Base-by-base conservation (phyloP, 129 eudicot species). In the Saposhnikovia divaricata region DNA sequence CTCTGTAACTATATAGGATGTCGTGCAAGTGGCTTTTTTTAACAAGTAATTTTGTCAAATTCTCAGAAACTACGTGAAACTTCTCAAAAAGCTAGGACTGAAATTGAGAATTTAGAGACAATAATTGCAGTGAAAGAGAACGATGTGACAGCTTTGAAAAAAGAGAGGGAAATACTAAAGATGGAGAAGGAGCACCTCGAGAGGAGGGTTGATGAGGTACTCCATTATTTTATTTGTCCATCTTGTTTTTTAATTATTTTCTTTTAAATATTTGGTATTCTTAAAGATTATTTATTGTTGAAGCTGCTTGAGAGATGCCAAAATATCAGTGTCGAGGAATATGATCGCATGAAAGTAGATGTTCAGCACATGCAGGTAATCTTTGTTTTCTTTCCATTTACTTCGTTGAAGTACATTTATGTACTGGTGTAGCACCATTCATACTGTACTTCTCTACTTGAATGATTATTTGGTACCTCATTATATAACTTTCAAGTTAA, bases 251-350 rank as follows among this genome's bases (percentile, higher is more conserved):
- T 42, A 16, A 43, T 4, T 16, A 44, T 46, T 46, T 46, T 46
- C 50, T 10, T 39, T 18, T 70, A 13, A 37, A n/a, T 59, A 2
- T 34, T 4, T 15, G 21, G 34, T 19, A 25, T 28, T 66, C 11
- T 28, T 45, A 23, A 46, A 39, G 42, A n/a, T 11, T 23, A 15
- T 77, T 39, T 51, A 1, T 31, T 55, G 19, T 46, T 72, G 25
- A 31, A 84, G 89, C 70, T 90, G 76, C 83, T 90, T 53, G 89
- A 85, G 70, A 89, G 74, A 83, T 87, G 82, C 72, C 92, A 85
- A 82, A 84, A 87, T 77, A 75, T 95, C 40, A 89, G 91, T 79
- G 84, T 90, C 15, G 94, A 95, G 85, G 98, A 92, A 3, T 90
- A 90, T 77, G 82, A 77, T 85, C 92, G 86, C 31, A 78, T 90